Evolutionary conservation across 2,329 filamentous ascomycete species (phyloP), one percentile per base, ranked within the genome.

Genomic region (Epichloe brachyelytri): DNA sequence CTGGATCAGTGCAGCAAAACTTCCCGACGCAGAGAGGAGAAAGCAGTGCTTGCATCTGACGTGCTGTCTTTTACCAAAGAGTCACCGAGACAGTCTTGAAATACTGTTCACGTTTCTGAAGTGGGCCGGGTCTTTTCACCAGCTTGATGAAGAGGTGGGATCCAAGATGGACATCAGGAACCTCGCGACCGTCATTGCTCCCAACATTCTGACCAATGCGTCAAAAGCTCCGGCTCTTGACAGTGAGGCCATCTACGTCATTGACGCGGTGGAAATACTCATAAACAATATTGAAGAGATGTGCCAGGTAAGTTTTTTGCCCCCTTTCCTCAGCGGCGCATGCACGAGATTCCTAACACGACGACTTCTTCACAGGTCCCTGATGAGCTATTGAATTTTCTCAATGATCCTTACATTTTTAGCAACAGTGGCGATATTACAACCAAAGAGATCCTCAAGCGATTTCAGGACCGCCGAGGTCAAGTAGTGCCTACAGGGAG

Each of bases 111-210:
- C 83, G 48, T 98, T 98, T 75, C 76, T 98, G 45, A 95, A 95
- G 62, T 98, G 93, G 91, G 88, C 90, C 5, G 89, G 90, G 4
- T 95, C 90, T 2, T 98, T 98, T 73, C 91, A 94, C 55, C 90
- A 96, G 63, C 83, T 98, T 14, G 93, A 98, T 60, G 93, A 98
- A 62, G 93, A 98, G 65, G 86, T 86, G 20, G 93, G 93, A 26
- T 96, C 91, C 59, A 96, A 97, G 75, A 98, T 98, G 93, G 93
- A 98, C 65, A 86, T 95, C 49, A 89, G 95, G 72, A 98, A 98
- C 63, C 78, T 98, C 56, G 88, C 93, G 3, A 97, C 94, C 3
- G 93, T 98, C 56, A 96, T 98, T 67, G 90, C 91, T 5, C 93
- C 93, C 0, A 98, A 98, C 61, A 88, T 98, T 55, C 76, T 96